Base-by-base conservation (phyloP, 345 rosid species). In the Kandelia obovata region DNA sequence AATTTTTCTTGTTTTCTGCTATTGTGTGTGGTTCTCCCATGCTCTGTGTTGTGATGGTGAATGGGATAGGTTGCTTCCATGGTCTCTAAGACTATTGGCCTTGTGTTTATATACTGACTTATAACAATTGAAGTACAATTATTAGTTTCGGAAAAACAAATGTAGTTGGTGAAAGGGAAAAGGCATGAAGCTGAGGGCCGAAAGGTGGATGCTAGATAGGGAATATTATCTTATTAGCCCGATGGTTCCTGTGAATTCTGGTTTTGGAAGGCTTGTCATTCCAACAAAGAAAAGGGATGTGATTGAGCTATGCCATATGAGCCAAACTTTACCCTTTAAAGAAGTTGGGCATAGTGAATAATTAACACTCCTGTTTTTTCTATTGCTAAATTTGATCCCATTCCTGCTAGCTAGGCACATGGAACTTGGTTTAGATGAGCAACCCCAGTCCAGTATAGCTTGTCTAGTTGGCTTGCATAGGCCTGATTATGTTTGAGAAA, bases 381-480 rank as follows among this genome's bases (percentile, higher is more conserved):
- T 20, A 17, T 46, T 67, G 10, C 25, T 35, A 6, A 23, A 13
- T 34, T 32, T 39, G 37, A 57, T 51, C 28, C n/a, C 34, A 27
- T 67, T 37, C 53, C 58, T 43, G 63, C 58, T 67, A 34, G 58
- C 71, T 39, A 17, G 53, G 55, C 30, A 32, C 23, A 31, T 34
- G 17, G 43, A 49, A 47, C 28, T 19, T 19, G 32, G 11, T 43
- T 4, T 47, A 30, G 37, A 1, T 21, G 32, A 21, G 51, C 58
- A 28, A 43, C 17, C 60, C 32, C 9, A 56, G 25, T 25, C 25
- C 2, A 5, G 6, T 9, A 13, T 56, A 56, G 59, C 31, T 56
- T 56, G 31, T 17, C 59, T 56, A 56, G 31, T 20, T 56, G 31
- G 59, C 31, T 56, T 56, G 28, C 31, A 10, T 56, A 5, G 28